A percentile compares a stretch with the other conserved stretches of the same genome.
Conservation (phyloP, 441 rosid genomes). For the Cnidoscolus chayamansa region DNA sequence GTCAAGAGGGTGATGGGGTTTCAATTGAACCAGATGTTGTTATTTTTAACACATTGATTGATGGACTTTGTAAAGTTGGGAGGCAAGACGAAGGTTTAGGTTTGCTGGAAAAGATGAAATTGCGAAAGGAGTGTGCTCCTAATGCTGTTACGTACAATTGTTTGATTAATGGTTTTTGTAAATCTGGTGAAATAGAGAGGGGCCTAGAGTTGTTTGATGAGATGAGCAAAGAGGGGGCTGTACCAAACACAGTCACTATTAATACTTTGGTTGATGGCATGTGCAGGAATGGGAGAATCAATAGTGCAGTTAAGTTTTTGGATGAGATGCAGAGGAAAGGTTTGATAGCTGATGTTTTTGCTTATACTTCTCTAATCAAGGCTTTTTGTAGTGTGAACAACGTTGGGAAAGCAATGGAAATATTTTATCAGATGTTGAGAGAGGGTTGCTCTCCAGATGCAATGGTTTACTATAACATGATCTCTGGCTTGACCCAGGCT, state of each 20-base stretch:
- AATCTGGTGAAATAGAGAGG: constrained; percentile 52
- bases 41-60: constrained; percentile 60
- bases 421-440: constrained; percentile 48
- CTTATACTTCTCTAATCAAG: constrained; percentile 51
- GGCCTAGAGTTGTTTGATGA: constrained; percentile 49
- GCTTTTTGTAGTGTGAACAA: constrained; percentile 61
- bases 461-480: constrained; percentile 53
- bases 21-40: constrained; percentile 57
- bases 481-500: constrained; percentile 56
- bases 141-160: constrained; percentile 59
- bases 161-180: constrained; percentile 71
- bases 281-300: constrained; percentile 60
- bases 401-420: constrained; percentile 51
- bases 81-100: constrained; percentile 65
- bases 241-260: constrained; percentile 51
- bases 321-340: constrained; percentile 51
- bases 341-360: constrained; percentile 39
- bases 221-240: constrained; percentile 50
- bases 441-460: constrained; percentile 53
- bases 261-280: constrained; percentile 61
- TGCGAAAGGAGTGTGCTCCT: constrained; percentile 39
- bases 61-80: constrained; percentile 74
- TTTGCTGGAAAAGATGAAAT: constrained; percentile 52
- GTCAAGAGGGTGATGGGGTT: constrained; percentile 31
- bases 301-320: constrained; percentile 47